These are phyloP conservation scores for Oryza brachyantha DNA, from an alignment of 176 grass and related monocot species.

Conservation along the genomic window DNA sequence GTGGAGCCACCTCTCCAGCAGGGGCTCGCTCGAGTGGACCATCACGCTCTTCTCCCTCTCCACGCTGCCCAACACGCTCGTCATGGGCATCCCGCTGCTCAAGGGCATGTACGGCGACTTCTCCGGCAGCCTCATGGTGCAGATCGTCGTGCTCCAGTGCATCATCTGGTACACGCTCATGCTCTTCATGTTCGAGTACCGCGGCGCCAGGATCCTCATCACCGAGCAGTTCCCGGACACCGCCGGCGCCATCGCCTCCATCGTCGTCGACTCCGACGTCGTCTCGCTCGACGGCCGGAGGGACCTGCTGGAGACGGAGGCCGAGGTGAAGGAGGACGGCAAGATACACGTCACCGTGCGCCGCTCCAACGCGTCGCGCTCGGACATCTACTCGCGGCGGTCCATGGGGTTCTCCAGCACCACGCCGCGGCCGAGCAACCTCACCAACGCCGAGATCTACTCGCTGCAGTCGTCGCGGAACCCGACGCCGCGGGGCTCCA, in stretches of 20 bases:
- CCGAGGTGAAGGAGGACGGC: constrained; percentile 88
- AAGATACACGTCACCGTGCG: constrained; percentile 91
- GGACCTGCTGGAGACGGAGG: constrained; percentile 89
- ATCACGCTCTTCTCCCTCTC: constrained; percentile 98
- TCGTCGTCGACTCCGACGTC: constrained; percentile 83
- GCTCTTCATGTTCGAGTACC: constrained; percentile 99
- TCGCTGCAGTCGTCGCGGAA: constrained; percentile 95
- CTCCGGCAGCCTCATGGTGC: constrained; percentile 91
- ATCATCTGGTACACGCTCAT: constrained; percentile 99
- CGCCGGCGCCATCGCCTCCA: constrained; percentile 81
- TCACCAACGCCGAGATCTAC: constrained; percentile 99
- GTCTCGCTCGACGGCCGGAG: constrained; percentile 76
- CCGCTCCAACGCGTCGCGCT: constrained; percentile 85
- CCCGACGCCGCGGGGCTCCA: constrained; percentile 88
- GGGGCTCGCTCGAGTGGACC: constrained; percentile 92
- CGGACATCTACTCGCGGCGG: constrained; percentile 81
- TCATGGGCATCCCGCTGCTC: constrained; percentile 96
- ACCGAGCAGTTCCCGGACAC: constrained; percentile 97
- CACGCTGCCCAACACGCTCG: constrained; percentile 96
- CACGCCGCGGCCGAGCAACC: constrained; percentile 89
- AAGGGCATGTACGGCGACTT: constrained; percentile 94
- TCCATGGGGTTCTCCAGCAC: constrained; percentile 84
- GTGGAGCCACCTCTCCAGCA: constrained; percentile 64
- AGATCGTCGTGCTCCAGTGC: constrained; percentile 98
- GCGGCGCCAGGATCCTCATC: constrained; percentile 85